Conservation (phyloP, 164 flowering plant species). For the Vitis cinerea region DNA sequence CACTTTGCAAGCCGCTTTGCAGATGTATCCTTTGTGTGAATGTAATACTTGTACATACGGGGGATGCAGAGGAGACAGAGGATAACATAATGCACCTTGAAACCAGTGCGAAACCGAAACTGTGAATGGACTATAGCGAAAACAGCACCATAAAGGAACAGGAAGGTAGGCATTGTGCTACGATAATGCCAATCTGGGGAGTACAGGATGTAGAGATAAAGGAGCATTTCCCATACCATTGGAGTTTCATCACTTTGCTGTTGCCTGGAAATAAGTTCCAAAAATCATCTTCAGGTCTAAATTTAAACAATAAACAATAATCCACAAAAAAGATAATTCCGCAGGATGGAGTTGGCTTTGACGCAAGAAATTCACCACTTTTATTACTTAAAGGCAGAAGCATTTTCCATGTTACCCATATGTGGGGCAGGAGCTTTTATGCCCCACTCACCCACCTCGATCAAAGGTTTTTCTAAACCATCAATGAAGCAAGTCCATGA, state of each 20-base stretch:
- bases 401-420: too few species aligned
- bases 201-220: conserved; percentile 72
- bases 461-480: too few species aligned
- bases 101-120: conserved; percentile 54
- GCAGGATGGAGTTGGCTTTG: too few species aligned
- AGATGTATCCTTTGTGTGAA: conserved; percentile 47
- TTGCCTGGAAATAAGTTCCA: conserved; percentile 33
- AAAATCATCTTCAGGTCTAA: background rate
- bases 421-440: too few species aligned
- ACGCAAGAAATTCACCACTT: too few species aligned
- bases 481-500: too few species aligned
- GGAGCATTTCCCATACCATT: conserved; percentile 87
- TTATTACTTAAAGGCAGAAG: too few species aligned
- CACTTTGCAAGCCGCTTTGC: conserved; percentile 73
- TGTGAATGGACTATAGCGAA: conserved; percentile 66
- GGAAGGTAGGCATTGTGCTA: conserved; percentile 83
- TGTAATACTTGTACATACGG: conserved; percentile 85
- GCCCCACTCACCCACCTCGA: too few species aligned
- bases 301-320: background rate
- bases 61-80: conserved; percentile 78
- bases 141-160: conserved; percentile 64
- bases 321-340: too few species aligned
- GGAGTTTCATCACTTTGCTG: conserved; percentile 74
- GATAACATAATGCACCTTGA: conserved; percentile 64
- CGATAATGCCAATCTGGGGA: conserved; percentile 92